Evolutionary conservation across 768 basidiomycete genomes (phyloP).

Genomic region (Paxillus ammoniavirescens): DNA sequence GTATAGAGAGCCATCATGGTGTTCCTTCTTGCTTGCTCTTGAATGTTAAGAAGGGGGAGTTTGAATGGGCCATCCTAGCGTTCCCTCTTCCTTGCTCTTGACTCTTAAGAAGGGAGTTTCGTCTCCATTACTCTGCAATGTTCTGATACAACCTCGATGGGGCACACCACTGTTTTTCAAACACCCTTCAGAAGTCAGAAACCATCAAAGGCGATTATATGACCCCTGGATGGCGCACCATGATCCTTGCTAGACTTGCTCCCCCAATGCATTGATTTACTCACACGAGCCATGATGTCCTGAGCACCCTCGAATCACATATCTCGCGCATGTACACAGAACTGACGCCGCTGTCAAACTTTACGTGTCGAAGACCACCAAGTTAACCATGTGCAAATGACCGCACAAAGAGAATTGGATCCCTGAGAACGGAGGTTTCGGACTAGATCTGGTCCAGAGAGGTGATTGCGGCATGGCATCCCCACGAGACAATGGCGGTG

Average conservation of each 20-base stretch:
- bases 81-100: conserved; percentile 24
- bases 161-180: conserved; percentile 3
- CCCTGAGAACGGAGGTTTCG: background rate
- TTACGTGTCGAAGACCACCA: conserved; percentile 25
- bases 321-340: conserved; percentile 14
- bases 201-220: conserved; percentile 13
- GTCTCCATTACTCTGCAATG: conserved; percentile 18
- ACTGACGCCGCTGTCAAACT: conserved; percentile 26
- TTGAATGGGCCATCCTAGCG: conserved; percentile 4
- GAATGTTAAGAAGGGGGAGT: background rate
- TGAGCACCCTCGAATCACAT: conserved; percentile 29
- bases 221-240: conserved; percentile 8
- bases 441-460: conserved; percentile 7
- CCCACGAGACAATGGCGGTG: conserved; percentile 24
- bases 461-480: conserved; percentile 9
- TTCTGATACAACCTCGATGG: conserved; percentile 23
- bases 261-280: conserved; percentile 31
- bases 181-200: conserved; percentile 15
- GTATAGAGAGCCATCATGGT: no score
- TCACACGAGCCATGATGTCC: conserved; percentile 14
- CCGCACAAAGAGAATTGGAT: conserved; percentile 7
- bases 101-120: conserved; percentile 20
- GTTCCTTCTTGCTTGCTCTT: no score
- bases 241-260: conserved; percentile 12
- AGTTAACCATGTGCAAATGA: conserved; percentile 4